Percentiles rank a stretch among this genome's conserved stretches.
Evolutionary conservation across 1,284 basidiomycete species (phyloP).

Genomic region (Hortiboletus rubellus): DNA sequence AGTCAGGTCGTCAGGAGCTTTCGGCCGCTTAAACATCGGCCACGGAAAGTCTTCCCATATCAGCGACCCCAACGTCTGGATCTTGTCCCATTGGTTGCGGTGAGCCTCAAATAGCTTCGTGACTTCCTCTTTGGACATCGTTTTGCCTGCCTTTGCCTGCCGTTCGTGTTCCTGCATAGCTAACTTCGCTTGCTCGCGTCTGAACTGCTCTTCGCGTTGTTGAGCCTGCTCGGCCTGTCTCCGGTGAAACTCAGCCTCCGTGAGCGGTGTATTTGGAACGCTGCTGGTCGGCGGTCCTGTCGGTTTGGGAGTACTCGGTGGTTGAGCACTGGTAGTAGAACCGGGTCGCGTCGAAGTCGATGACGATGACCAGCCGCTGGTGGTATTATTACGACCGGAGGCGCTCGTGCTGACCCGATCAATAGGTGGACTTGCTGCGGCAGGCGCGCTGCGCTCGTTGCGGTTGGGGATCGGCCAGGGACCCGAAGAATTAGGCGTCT

Average conservation of each 20-base stretch:
- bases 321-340: constrained; percentile 35
- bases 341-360: constrained; percentile 34
- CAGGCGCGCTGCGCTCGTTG: constrained; percentile 23
- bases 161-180: constrained; percentile 42
- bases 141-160: constrained; percentile 45
- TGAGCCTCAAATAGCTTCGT: constrained; percentile 53
- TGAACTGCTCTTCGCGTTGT: constrained; percentile 59
- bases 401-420: constrained; percentile 30
- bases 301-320: constrained; percentile 35
- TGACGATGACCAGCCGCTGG: constrained; percentile 33
- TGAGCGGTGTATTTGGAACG: constrained; percentile 27
- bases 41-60: constrained; percentile 68
- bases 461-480: constrained; percentile 37
- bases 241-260: constrained; percentile 54
- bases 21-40: constrained; percentile 62
- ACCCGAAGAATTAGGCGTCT: constrained; percentile 26
- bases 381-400: constrained; percentile 28
- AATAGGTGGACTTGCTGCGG: constrained; percentile 26
- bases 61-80: constrained; percentile 38
- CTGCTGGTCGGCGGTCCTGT: constrained; percentile 20
- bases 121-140: constrained; percentile 54
- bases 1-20: constrained; percentile 58
- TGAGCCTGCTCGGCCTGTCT: constrained; percentile 57
- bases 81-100: constrained; percentile 56
- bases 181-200: constrained; percentile 53